Evolutionary conservation across 2,329 filamentous ascomycete species (phyloP), one percentile per base, ranked within the genome.

Genomic region (Nigrospora osmanthi): DNA sequence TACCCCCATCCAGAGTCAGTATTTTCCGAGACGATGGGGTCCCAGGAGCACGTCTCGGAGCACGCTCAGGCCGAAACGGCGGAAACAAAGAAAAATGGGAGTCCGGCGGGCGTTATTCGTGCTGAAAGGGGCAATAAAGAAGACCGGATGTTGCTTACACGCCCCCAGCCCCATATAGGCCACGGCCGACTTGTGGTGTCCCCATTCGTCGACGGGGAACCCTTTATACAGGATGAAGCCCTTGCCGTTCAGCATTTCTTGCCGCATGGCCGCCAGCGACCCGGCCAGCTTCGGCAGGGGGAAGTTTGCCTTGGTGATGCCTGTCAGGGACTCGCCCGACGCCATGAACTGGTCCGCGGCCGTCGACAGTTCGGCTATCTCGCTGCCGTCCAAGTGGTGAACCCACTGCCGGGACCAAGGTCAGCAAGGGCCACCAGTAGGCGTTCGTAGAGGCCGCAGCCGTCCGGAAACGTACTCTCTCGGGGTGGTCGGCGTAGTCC

Each of bases 131-230:
- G n/a, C n/a, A n/a, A n/a, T n/a, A n/a, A n/a, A n/a, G n/a, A n/a
- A n/a, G n/a, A n/a, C n/a, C n/a, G n/a, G n/a, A n/a, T n/a, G n/a
- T n/a, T n/a, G n/a, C n/a, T n/a, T n/a, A n/a, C n/a, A 42, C 6
- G 86, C 87, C 35, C 87, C 84, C 2, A 95, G 74, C 4, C 89
- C 89, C 83, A 95, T 90, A 68, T 94, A 95, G n/a, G 85, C 88
- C 11, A 89, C 81, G 9, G 88, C 88, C 11, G 81, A 87, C 68
- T 95, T 95, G 60, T 81, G 76, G 43, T 80, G 78, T 0, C 83
- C 81, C 89, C 89, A 95, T 65, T 76, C 61, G 37, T 76, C 58
- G 1, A 89, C 86, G 1, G 88, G 89, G 61, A 95, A 83, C 42
- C 85, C 81, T 62, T 93, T 94, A 72, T 94, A 93, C 13, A 95